Evolutionary conservation across 305 asterid species (phyloP).

Genomic region (Petunia hybrid): DNA sequence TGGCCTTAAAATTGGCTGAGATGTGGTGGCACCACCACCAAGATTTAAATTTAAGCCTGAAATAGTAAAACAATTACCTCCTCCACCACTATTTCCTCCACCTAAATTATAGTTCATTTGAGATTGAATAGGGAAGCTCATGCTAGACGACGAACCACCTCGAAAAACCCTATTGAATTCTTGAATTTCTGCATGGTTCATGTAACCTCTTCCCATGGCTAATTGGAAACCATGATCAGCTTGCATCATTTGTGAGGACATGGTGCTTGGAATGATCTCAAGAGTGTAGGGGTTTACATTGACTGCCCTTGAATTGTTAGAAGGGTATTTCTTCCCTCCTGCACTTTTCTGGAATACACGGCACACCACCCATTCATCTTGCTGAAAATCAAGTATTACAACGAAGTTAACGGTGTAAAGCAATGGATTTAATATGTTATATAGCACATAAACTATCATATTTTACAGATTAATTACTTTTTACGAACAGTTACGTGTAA

Average conservation of each 20-base stretch:
- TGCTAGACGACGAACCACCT: slow-evolving; percentile 40
- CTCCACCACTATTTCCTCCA: slow-evolving; percentile 18
- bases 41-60: slow-evolving; percentile 80
- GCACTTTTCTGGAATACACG: slow-evolving; percentile 85
- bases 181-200: slow-evolving; percentile 66
- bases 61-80: slow-evolving; percentile 62
- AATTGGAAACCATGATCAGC: slow-evolving; percentile 50
- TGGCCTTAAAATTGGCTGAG: slow-evolving; percentile 53
- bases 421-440: no score
- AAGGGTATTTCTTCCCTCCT: slow-evolving; percentile 69
- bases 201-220: slow-evolving; percentile 43
- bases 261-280: slow-evolving; percentile 46
- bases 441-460: no score
- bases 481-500: no score
- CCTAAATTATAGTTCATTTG: slow-evolving; percentile 15
- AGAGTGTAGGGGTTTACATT: slow-evolving; percentile 53
- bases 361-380: slow-evolving; percentile 97
- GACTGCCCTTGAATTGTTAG: slow-evolving; percentile 60
- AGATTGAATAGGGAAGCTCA: slow-evolving; percentile 50
- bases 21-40: slow-evolving; percentile 45
- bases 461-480: no score
- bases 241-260: slow-evolving; percentile 53
- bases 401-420: no score
- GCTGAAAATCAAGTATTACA: slow-evolving; percentile 45
- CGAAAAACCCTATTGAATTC: slow-evolving; percentile 55